Conservation (phyloP, 495 filamentous ascomycete genomes). For the Talaromyces wortmannii region DNA sequence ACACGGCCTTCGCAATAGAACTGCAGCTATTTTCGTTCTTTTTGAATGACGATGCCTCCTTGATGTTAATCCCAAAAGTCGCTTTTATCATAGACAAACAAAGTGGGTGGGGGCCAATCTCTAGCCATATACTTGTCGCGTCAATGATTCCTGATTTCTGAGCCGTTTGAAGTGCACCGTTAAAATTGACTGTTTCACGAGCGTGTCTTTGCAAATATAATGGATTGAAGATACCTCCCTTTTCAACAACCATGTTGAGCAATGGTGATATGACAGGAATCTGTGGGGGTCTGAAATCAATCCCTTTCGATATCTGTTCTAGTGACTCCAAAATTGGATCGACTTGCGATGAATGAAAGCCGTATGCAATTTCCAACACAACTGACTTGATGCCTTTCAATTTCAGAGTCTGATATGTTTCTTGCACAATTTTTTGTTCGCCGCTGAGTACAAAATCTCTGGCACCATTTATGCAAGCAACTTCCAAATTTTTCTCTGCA, state of each 20-base stretch:
- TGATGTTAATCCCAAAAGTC: slow-evolving; percentile 50
- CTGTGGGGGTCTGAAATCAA: slow-evolving; percentile 29
- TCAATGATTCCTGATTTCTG: slow-evolving; percentile 30
- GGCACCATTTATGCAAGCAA: slow-evolving; percentile 48
- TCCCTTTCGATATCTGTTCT: slow-evolving; percentile 42
- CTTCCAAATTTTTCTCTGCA: slow-evolving; percentile 17
- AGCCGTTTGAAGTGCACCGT: slow-evolving; percentile 52
- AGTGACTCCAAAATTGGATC: slow-evolving; percentile 63
- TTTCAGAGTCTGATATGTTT: slow-evolving; percentile 46
- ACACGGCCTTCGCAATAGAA: slow-evolving; percentile 42
- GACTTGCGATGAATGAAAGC: slow-evolving; percentile 67
- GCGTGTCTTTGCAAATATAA: slow-evolving; percentile 62
- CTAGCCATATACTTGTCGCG: slow-evolving; percentile 43
- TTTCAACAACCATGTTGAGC: slow-evolving; percentile 41
- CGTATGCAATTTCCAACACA: slow-evolving; percentile 36
- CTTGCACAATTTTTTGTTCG: slow-evolving; percentile 38
- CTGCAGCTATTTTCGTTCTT: slow-evolving; percentile 33
- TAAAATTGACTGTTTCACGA: slow-evolving; percentile 68
- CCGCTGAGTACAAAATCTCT: slow-evolving; percentile 46
- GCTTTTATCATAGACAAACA: slow-evolving; percentile 63
- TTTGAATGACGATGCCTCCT: slow-evolving; percentile 47
- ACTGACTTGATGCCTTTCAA: slow-evolving; percentile 26
- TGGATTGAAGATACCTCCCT: slow-evolving; percentile 37
- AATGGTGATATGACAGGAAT: slow-evolving; percentile 54
- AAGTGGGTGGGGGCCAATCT: slow-evolving; percentile 66